These are phyloP conservation scores for Pythium monospermum DNA, from an alignment of 352 stramenopile species.

Conservation along the genomic window DNA sequence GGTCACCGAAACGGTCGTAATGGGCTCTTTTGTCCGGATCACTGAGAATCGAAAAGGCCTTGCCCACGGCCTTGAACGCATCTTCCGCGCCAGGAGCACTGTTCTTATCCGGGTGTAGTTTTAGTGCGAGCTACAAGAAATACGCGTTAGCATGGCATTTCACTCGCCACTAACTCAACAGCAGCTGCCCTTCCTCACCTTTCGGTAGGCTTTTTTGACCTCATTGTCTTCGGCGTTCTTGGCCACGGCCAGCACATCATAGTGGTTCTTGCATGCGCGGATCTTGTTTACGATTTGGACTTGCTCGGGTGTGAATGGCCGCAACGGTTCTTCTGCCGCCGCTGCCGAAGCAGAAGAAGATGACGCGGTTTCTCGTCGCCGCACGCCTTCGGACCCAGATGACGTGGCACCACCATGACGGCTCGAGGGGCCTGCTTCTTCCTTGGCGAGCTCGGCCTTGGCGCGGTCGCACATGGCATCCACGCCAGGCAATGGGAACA, in stretches of 20 bases:
- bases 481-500: slow-evolving; percentile 85
- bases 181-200: too few species aligned
- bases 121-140: slow-evolving; percentile 70
- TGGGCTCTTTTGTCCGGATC: slow-evolving; percentile 85
- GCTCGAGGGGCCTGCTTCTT: slow-evolving; percentile 33
- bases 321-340: slow-evolving; percentile 28
- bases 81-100: slow-evolving; percentile 94
- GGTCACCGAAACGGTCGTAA: slow-evolving; percentile 81
- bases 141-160: too few species aligned
- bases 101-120: slow-evolving; percentile 94
- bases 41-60: slow-evolving; percentile 92
- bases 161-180: too few species aligned
- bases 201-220: slow-evolving; percentile 91
- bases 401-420: background rate
- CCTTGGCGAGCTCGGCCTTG: slow-evolving; percentile 46
- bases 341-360: slow-evolving; percentile 20
- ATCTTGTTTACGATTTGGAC: slow-evolving; percentile 86
- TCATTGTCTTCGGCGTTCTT: slow-evolving; percentile 75
- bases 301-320: slow-evolving; percentile 77
- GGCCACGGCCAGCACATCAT: slow-evolving; percentile 80
- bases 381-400: slow-evolving; percentile 26
- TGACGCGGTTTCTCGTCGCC: slow-evolving; percentile 25
- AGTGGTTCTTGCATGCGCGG: slow-evolving; percentile 83
- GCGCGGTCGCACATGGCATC: slow-evolving; percentile 75
- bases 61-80: slow-evolving; percentile 95